These are phyloP conservation scores for Cetraspora pellucida DNA, from an alignment of 192 early-diverging fungal genomes.

Conservation along the genomic window DNA sequence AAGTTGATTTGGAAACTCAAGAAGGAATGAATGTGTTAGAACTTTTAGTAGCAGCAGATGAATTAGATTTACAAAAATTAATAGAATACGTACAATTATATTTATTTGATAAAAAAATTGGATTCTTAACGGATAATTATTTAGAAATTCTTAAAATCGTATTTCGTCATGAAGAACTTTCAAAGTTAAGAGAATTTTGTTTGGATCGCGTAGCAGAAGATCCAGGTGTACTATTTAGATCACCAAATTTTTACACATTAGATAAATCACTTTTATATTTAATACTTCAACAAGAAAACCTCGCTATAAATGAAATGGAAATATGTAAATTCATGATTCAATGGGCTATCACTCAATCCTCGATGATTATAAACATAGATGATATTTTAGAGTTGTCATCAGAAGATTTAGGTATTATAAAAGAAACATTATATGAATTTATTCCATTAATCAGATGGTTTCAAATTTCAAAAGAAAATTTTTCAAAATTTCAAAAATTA, in stretches of 20 bases:
- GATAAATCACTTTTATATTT: background rate
- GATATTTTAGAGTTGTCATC: background rate
- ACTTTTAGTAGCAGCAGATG: conserved; percentile 15
- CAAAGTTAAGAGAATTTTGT: background rate
- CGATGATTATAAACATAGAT: background rate
- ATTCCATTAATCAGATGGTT: conserved; percentile 33
- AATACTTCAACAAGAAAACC: background rate
- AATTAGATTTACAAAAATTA: conserved; percentile 22
- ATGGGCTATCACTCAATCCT: conserved; percentile 15
- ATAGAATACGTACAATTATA: background rate
- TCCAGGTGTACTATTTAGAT: background rate
- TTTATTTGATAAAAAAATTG: background rate
- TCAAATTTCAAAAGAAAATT: conserved; percentile 23
- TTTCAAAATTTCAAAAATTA: background rate
- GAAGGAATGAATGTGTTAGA: conserved; percentile 1
- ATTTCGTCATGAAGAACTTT: background rate
- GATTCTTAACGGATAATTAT: background rate
- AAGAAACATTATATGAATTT: background rate
- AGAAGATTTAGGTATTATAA: conserved; percentile 14
- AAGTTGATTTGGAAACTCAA: background rate
- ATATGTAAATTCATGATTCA: conserved; percentile 15
- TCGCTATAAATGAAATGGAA: conserved; percentile 20
- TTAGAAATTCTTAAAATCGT: background rate
- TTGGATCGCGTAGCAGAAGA: background rate
- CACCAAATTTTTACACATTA: background rate